Conservation (phyloP, 345 rosid species). For the Punica granatum region DNA sequence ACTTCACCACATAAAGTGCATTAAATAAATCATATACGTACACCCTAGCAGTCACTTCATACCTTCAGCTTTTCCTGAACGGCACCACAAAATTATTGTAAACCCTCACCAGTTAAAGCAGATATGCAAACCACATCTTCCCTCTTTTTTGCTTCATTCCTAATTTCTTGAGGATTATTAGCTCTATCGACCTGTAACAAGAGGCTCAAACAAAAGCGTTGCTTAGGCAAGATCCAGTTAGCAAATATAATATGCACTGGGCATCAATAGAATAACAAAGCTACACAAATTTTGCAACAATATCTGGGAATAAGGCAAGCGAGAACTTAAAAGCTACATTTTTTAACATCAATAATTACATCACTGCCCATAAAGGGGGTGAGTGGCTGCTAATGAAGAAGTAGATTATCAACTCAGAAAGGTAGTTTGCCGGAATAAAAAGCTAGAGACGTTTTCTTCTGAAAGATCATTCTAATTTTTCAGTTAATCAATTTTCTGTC, state of each 20-base stretch:
- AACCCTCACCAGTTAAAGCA: constrained; percentile 71
- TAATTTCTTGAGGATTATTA: constrained; percentile 50
- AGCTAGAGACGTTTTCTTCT: not conserved
- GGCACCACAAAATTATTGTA: constrained; percentile 69
- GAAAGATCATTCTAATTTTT: not conserved
- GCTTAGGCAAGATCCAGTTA: not conserved
- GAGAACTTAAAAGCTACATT: not conserved
- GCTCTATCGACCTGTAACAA: constrained; percentile 68
- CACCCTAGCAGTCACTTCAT: constrained; percentile 7
- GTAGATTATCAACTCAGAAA: not conserved
- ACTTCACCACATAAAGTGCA: not conserved
- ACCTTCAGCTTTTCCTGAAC: constrained; percentile 90
- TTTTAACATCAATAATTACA: not conserved
- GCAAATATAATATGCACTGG: not conserved
- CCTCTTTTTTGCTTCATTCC: constrained; percentile 53
- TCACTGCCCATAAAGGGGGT: not conserved
- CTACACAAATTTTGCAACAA: not conserved
- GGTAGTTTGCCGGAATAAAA: too few relatives aligned
- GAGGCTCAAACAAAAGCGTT: not conserved
- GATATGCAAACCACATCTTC: constrained; percentile 73
- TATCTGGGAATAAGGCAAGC: not conserved
- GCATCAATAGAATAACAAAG: not conserved
- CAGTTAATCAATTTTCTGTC: not conserved
- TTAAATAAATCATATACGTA: too few relatives aligned
- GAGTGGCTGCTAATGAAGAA: not conserved